These are phyloP conservation scores for Arachis hypogaea DNA, from an alignment of 306 rosid species.

Conservation along the genomic window DNA sequence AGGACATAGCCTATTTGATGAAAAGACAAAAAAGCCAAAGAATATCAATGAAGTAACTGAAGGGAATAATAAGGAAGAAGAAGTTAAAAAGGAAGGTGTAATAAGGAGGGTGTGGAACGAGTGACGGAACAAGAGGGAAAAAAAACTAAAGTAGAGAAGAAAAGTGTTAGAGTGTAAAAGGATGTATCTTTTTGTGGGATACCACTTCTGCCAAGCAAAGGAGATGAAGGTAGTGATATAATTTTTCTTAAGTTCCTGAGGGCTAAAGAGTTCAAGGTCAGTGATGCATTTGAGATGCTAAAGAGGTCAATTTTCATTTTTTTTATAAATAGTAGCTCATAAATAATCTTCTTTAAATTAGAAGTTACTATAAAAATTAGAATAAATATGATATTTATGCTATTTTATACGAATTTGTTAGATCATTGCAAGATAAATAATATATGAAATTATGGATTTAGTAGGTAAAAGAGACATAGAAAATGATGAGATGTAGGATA, in stretches of 20 bases:
- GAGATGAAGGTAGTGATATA: slow-evolving; percentile 42
- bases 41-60: slow-evolving; percentile 12
- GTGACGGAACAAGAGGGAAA: slow-evolving; percentile 11
- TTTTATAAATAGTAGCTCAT: no score
- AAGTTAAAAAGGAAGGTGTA: background rate
- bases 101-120: slow-evolving; percentile 3
- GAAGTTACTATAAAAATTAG: no score
- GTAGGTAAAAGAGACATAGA: slow-evolving; percentile 46
- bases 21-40: slow-evolving; percentile 24
- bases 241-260: slow-evolving; percentile 52
- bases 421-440: background rate
- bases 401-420: slow-evolving; percentile 7
- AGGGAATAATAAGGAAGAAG: background rate
- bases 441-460: slow-evolving; percentile 26
- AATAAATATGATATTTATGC: no score
- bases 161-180: slow-evolving; percentile 16
- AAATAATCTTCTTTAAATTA: no score
- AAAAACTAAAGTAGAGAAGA: slow-evolving; percentile 7
- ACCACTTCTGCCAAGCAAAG: slow-evolving; percentile 48
- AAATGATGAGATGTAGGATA: slow-evolving; percentile 43
- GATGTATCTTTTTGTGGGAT: slow-evolving; percentile 53
- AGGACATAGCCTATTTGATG: slow-evolving; percentile 35
- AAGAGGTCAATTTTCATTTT: background rate
- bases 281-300: slow-evolving; percentile 57
- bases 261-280: slow-evolving; percentile 56